Evolutionary conservation across 805 yeast species (phyloP).

Genomic region (Lachancea dasiensis): DNA sequence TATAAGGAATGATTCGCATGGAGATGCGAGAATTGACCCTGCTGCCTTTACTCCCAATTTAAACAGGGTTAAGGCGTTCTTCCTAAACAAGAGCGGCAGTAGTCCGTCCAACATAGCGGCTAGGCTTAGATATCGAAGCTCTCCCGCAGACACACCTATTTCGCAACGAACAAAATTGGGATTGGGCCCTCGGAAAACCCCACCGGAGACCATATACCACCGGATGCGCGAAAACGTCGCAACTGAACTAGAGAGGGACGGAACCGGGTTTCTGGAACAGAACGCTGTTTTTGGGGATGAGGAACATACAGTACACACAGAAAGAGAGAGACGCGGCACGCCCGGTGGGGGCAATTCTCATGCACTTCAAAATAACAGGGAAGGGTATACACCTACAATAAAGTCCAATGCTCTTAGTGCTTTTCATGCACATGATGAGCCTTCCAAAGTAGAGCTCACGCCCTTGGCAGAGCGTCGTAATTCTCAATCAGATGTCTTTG

Average conservation of each 20-base stretch:
- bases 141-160: conserved; percentile 18
- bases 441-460: no score
- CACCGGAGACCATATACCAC: neutral
- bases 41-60: conserved; percentile 24
- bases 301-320: no score
- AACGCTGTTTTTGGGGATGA: neutral
- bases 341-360: no score
- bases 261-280: neutral
- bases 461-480: neutral
- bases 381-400: conserved; percentile 3
- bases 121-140: conserved; percentile 10
- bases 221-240: conserved; percentile 1
- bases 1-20: neutral
- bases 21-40: neutral
- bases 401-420: neutral
- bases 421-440: neutral
- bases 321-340: no score
- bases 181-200: conserved; percentile 1
- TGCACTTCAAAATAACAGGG: conserved; percentile 1
- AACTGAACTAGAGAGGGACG: neutral
- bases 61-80: conserved; percentile 22
- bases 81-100: conserved; percentile 13
- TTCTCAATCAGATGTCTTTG: neutral
- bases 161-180: conserved; percentile 11
- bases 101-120: conserved; percentile 14